Percentiles rank a stretch among this genome's conserved stretches.
phyloP scores from a whole-genome alignment of 768 basidiomycete species.

The Suillus clintonianus region DNA sequence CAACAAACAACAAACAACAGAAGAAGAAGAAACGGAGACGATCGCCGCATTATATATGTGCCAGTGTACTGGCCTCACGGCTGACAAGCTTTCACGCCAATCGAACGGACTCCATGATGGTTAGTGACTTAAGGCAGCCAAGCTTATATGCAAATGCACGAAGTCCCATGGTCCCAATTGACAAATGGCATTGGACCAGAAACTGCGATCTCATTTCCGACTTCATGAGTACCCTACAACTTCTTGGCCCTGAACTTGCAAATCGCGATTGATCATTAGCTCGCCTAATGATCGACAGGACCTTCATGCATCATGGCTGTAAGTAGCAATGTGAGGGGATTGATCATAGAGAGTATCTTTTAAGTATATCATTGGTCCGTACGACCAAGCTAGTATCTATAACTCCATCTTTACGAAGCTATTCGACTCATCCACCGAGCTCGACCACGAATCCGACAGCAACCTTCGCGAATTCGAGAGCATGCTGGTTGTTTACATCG shows the following conservation, averaged over 20 bases:
- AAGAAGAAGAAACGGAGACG: too few relatives aligned
- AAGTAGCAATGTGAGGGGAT: neutral
- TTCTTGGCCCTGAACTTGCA: too few relatives aligned
- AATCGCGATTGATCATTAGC: neutral
- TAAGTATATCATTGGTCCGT: neutral
- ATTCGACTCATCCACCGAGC: slow-evolving; percentile 30
- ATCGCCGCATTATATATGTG: too few relatives aligned
- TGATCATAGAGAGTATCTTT: neutral
- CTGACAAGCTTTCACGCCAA: too few relatives aligned
- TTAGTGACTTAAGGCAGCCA: too few relatives aligned
- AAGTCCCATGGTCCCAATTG: too few relatives aligned
- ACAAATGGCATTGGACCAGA: too few relatives aligned
- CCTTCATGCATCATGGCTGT: neutral
- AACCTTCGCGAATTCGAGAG: slow-evolving; percentile 62
- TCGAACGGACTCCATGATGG: too few relatives aligned
- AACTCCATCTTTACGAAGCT: neutral
- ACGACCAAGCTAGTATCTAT: neutral
- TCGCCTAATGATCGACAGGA: neutral
- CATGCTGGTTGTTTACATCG: slow-evolving; percentile 46
- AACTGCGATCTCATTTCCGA: neutral
- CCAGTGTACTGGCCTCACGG: too few relatives aligned
- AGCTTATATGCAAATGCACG: too few relatives aligned
- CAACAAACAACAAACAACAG: too few relatives aligned
- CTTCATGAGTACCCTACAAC: neutral
- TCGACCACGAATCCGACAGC: slow-evolving; percentile 61